Evolutionary conservation across 192 early-diverging fungal species (phyloP).

Genomic region (Mycoemilia scoparia): DNA sequence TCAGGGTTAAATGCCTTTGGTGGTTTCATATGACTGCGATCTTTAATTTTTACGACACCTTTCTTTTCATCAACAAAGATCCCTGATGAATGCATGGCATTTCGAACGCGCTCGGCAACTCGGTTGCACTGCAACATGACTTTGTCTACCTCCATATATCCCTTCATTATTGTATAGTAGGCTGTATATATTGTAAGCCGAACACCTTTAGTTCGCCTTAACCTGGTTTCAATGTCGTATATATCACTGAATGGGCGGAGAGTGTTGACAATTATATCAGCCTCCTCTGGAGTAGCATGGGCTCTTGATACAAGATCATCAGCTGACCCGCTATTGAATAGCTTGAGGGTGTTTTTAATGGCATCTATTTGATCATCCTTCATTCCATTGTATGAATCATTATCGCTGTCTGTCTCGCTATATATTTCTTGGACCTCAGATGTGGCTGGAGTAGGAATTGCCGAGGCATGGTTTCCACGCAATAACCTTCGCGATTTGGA

Average conservation of each 20-base stretch:
- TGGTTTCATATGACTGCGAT: conserved; percentile 27
- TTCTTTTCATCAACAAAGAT: conserved; percentile 18
- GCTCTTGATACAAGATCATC: conserved; percentile 21
- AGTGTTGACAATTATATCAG: conserved; percentile 19
- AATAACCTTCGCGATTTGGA: neutral
- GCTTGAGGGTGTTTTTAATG: no score
- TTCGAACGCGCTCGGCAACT: conserved; percentile 15
- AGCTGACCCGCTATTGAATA: conserved; percentile 12
- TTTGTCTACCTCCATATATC: conserved; percentile 24
- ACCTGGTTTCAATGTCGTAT: conserved; percentile 26
- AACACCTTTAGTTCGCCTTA: conserved; percentile 35
- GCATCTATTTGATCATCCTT: no score
- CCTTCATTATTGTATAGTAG: conserved; percentile 20
- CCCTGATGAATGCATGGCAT: conserved; percentile 14
- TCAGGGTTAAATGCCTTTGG: conserved; percentile 36
- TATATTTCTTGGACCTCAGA: neutral
- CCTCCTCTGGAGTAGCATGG: conserved; percentile 11
- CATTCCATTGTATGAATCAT: neutral
- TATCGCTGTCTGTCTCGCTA: neutral
- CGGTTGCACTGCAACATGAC: conserved; percentile 27
- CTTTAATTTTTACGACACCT: conserved; percentile 16
- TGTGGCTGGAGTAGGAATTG: neutral
- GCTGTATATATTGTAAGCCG: conserved; percentile 37
- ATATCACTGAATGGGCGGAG: conserved; percentile 39
- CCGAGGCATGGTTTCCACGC: neutral